Conservation (phyloP, 2,329 filamentous ascomycete species). For the Fusarium sarcochroum region DNA sequence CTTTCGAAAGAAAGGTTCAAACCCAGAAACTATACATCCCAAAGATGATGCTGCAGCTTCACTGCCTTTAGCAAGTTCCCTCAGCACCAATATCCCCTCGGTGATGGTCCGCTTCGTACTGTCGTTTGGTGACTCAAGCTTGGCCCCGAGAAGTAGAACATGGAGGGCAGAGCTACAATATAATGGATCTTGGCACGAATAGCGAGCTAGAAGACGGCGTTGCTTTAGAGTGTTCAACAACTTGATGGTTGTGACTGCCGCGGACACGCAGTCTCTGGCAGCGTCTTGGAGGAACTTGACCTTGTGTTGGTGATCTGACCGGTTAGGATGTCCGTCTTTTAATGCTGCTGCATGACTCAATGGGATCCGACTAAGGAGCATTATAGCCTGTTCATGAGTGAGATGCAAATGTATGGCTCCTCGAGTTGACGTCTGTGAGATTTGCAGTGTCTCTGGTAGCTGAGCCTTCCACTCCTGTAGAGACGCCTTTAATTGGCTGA, state of each 20-base stretch:
- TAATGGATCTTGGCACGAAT: not conserved
- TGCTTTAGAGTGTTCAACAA: not conserved
- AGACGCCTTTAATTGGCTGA: not conserved
- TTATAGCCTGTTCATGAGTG: not conserved
- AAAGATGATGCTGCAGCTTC: not conserved
- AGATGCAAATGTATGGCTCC: conserved; percentile 4
- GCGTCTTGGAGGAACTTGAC: conserved; percentile 12
- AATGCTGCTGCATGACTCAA: not conserved
- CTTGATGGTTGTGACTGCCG: conserved; percentile 4
- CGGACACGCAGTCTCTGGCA: not conserved
- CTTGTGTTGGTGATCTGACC: not conserved
- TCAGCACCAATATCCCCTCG: not conserved
- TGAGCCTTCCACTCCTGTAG: not conserved
- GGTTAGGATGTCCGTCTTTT: not conserved
- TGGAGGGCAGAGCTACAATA: not conserved
- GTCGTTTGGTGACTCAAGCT: not conserved
- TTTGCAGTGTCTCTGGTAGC: not conserved
- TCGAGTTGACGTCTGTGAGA: not conserved
- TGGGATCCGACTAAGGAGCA: conserved; percentile 9
- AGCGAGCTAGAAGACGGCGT: not conserved
- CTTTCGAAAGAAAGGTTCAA: conserved; percentile 2
- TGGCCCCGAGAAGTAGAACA: not conserved
- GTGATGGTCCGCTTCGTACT: not conserved
- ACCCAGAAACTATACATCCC: not conserved
- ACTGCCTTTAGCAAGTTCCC: not conserved